Conservation (phyloP, 257 asterid genomes). For the Salvia hispanica region DNA sequence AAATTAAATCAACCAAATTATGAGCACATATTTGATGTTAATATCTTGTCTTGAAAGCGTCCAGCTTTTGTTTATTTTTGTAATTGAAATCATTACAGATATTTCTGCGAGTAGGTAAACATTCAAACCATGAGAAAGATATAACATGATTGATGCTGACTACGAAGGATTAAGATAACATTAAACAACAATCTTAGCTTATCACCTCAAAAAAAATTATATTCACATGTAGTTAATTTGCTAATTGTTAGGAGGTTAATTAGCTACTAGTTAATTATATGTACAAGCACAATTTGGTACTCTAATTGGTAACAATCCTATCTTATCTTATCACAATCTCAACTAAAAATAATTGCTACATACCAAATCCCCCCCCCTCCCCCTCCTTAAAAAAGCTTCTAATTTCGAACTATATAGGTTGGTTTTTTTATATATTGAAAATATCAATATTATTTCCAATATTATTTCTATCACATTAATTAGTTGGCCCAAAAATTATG, state of each 20-base stretch:
- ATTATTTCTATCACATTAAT: too few relatives aligned
- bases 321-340: slow-evolving; percentile 29
- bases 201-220: neutral
- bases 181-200: neutral
- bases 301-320: slow-evolving; percentile 23
- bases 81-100: slow-evolving; percentile 18
- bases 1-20: too few relatives aligned
- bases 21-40: too few relatives aligned
- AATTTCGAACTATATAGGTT: too few relatives aligned
- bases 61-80: neutral
- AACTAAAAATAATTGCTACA: neutral
- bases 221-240: slow-evolving; percentile 25
- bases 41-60: neutral
- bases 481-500: too few relatives aligned
- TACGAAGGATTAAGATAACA: neutral
- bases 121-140: neutral
- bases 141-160: slow-evolving; percentile 12
- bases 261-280: slow-evolving; percentile 3
- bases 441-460: too few relatives aligned
- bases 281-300: neutral
- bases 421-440: too few relatives aligned
- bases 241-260: slow-evolving; percentile 2
- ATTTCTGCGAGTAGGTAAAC: slow-evolving; percentile 22
- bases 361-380: neutral
- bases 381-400: too few relatives aligned